Base-by-base conservation (phyloP, 805 yeast species). In the Starmerella gropengiesseri region DNA sequence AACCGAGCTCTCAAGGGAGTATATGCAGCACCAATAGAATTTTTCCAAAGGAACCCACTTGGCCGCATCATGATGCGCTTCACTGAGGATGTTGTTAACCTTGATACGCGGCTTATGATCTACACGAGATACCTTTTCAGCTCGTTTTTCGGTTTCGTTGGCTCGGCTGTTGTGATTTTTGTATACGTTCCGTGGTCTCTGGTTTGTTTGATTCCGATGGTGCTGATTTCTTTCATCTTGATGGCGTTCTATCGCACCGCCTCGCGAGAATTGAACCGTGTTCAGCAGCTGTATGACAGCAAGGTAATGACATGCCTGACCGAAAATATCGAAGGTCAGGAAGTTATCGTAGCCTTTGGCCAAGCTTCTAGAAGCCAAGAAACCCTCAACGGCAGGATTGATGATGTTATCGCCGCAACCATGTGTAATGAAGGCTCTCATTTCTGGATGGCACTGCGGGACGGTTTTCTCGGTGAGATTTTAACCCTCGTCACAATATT, bases 1-100 rank as follows among this genome's bases (percentile, higher is more conserved):
- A 61, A 77, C 30, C 53, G 54, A 37, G 85, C 91, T 1, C 65
- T 77, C 43, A 58, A 66, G 34, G 69, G 65, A 28, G 65, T 84
- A n/a, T 61, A 83, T 43, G 77, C 75, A 48, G 75, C 87, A 2
- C 91, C 93, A 37, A 81, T 82, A 85, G 62, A 77, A 0, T 84
- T 73, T 58, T 69, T 82, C n/a, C 16, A 32, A 12, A 26, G 36
- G 4, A 32, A 32, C 12, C 42, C 42, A 8, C 31, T 39, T 6
- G 42, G 42, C 3, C 69, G 94, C 52, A 75, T 84, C 41, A 64
- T 85, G 59, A 85, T 81, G 62, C 68, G 94, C 51, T 83, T 84
- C 60, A 83, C 94, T 3, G 81, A 83, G 52, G 95, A 84, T 60
- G 79, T 91, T 0, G 93, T 83, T 59, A 75, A 76, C 4, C 64